These are phyloP conservation scores for Salvia hispanica DNA, from an alignment of 257 asterid species.

Conservation along the genomic window DNA sequence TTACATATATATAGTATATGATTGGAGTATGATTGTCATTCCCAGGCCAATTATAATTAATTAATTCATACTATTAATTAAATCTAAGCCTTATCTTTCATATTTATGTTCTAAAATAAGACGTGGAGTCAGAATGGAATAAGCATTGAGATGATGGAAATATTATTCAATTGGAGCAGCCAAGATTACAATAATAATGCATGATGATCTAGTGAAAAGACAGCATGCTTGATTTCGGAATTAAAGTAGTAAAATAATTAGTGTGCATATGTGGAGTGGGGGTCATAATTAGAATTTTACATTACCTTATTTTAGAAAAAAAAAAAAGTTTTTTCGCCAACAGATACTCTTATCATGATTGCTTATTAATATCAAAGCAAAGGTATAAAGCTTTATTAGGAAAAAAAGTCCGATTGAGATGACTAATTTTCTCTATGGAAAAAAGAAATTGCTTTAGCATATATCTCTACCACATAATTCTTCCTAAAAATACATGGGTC, in stretches of 20 bases:
- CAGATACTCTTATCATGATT: constrained; percentile 54
- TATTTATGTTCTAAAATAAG: neutral
- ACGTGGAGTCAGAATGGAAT: constrained; percentile 14
- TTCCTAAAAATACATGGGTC: neutral
- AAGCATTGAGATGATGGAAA: constrained; percentile 13
- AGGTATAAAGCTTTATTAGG: neutral
- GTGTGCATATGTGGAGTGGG: constrained; percentile 37
- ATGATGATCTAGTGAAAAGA: constrained; percentile 32
- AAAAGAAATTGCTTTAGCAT: constrained; percentile 15
- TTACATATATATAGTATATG: too few species aligned
- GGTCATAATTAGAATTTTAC: neutral
- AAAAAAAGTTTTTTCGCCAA: constrained; percentile 13
- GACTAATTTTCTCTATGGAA: constrained; percentile 30
- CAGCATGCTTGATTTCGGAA: constrained; percentile 30
- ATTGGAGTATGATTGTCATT: too few species aligned
- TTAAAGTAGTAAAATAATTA: neutral
- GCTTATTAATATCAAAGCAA: constrained; percentile 25
- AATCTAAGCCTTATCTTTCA: neutral
- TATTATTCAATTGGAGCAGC: constrained; percentile 24
- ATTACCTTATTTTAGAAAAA: constrained; percentile 37
- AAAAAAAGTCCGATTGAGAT: constrained; percentile 39
- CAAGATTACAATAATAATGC: constrained; percentile 1
- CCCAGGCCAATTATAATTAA: too few species aligned
- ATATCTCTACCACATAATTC: constrained; percentile 16
- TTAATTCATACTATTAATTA: too few species aligned